Conservation (phyloP, 2,329 filamentous ascomycete species). For the Cercospora brassicicola region DNA sequence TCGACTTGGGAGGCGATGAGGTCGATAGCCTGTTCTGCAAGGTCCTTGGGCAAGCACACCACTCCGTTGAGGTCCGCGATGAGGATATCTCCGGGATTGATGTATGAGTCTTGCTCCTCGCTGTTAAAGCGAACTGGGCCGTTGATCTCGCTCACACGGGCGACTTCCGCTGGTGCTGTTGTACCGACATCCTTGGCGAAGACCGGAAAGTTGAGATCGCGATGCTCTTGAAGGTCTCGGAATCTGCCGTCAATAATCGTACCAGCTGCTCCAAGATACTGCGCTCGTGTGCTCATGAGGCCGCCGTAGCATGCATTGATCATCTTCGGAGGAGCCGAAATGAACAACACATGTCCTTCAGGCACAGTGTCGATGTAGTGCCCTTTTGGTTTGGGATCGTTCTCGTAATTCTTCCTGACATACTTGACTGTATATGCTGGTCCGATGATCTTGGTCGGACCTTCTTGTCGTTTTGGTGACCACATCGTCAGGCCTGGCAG, state of each 20-base stretch:
- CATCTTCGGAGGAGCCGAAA: slow-evolving; percentile 50
- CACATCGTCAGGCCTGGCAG: slow-evolving; percentile 56
- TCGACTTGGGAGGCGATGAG: slow-evolving; percentile 37
- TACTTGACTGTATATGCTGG: slow-evolving; percentile 59
- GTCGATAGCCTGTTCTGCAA: slow-evolving; percentile 33
- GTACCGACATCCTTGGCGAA: slow-evolving; percentile 41
- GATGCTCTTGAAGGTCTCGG: slow-evolving; percentile 56
- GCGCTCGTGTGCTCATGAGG: slow-evolving; percentile 54
- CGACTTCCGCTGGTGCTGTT: slow-evolving; percentile 36
- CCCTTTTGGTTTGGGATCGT: slow-evolving; percentile 46
- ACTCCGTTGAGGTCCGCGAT: slow-evolving; percentile 44
- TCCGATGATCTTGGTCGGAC: slow-evolving; percentile 55
- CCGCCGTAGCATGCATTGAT: slow-evolving; percentile 58
- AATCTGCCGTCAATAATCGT: slow-evolving; percentile 56
- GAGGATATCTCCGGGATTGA: slow-evolving; percentile 42
- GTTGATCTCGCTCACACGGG: slow-evolving; percentile 38
- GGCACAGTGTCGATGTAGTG: slow-evolving; percentile 58
- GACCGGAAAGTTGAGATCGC: slow-evolving; percentile 50
- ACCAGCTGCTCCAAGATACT: slow-evolving; percentile 48
- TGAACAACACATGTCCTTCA: slow-evolving; percentile 51
- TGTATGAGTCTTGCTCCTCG: slow-evolving; percentile 35
- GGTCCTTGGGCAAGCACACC: slow-evolving; percentile 37
- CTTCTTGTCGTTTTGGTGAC: slow-evolving; percentile 54
- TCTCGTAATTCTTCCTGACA: slow-evolving; percentile 49
- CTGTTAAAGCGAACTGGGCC: slow-evolving; percentile 37